These are phyloP conservation scores for Cryptosporidium viatorum DNA, from an alignment of 169 alveolate genomes.

Conservation along the genomic window DNA sequence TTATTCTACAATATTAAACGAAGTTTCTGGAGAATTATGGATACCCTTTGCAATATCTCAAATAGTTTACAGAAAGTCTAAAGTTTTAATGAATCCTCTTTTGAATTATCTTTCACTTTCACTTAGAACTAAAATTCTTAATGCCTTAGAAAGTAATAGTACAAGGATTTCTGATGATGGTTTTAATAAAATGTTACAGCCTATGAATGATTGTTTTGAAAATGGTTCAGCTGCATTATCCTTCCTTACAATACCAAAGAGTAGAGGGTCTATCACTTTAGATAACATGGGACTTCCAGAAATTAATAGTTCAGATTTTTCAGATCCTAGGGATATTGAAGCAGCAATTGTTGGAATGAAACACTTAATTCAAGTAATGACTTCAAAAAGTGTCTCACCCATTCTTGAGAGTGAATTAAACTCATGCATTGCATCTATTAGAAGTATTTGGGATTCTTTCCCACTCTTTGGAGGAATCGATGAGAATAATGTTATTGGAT, in stretches of 20 bases:
- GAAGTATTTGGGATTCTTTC: conserved; percentile 74
- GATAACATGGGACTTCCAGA: conserved; percentile 63
- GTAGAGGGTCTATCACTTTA: conserved; percentile 62
- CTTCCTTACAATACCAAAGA: conserved; percentile 63
- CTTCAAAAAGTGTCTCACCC: conserved; percentile 25
- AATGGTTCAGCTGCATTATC: conserved; percentile 69
- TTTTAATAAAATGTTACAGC: conserved; percentile 59
- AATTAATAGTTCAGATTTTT: conserved; percentile 69
- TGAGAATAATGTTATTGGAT: conserved; percentile 24
- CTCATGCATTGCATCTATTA: conserved; percentile 54
- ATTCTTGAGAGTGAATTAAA: conserved; percentile 45
- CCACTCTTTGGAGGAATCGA: conserved; percentile 54
- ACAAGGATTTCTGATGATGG: conserved; percentile 57
- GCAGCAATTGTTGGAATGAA: conserved; percentile 74
- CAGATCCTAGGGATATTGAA: conserved; percentile 58
- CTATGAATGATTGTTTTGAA: conserved; percentile 64
- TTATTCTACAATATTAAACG: conserved; percentile 65
- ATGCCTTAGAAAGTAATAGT: conserved; percentile 48
- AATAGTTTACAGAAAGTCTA: conserved; percentile 65
- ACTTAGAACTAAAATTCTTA: conserved; percentile 37
- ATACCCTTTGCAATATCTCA: conserved; percentile 71
- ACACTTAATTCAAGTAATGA: conserved; percentile 34
- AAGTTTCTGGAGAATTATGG: conserved; percentile 75
- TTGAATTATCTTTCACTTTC: conserved; percentile 49
- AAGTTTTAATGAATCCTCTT: conserved; percentile 56